phyloP scores from a whole-genome alignment of 495 filamentous ascomycete genomes.

The Lophium mytilinum region DNA sequence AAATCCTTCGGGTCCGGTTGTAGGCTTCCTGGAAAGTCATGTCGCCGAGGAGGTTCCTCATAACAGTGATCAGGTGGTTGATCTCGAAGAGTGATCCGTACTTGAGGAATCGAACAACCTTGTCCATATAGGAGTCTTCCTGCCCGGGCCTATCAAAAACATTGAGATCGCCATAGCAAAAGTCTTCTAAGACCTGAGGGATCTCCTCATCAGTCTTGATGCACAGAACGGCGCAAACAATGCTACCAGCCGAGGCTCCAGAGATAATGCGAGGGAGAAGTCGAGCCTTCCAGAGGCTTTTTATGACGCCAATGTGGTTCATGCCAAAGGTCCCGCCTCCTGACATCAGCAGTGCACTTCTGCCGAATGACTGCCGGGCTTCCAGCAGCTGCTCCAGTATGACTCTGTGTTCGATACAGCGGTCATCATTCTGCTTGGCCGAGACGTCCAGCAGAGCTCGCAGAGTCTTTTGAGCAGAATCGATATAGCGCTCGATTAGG shows the following conservation, averaged over 20 bases:
- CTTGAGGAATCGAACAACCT: conserved; percentile 68
- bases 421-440: conserved; percentile 41
- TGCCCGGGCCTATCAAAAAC: conserved; percentile 72
- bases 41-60: conserved; percentile 71
- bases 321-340: conserved; percentile 93
- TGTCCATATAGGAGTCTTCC: conserved; percentile 59
- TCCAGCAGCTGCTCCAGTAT: conserved; percentile 68
- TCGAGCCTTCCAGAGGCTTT: conserved; percentile 65
- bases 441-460: conserved; percentile 59
- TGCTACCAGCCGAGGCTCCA: conserved; percentile 88
- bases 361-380: conserved; percentile 77
- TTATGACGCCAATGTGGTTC: conserved; percentile 93
- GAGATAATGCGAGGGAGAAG: conserved; percentile 88
- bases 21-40: conserved; percentile 95
- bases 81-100: conserved; percentile 79
- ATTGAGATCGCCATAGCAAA: conserved; percentile 71
- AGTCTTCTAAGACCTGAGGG: conserved; percentile 58
- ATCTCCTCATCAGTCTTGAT: conserved; percentile 80
- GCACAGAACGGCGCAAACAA: conserved; percentile 81
- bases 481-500: conserved; percentile 79
- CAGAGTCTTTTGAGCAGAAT: conserved; percentile 65
- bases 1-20: conserved; percentile 78
- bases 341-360: conserved; percentile 78
- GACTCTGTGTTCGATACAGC: conserved; percentile 52
- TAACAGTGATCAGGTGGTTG: conserved; percentile 66